Base-by-base conservation (phyloP, 1,284 basidiomycete genomes). In the Earliella scabrosa region DNA sequence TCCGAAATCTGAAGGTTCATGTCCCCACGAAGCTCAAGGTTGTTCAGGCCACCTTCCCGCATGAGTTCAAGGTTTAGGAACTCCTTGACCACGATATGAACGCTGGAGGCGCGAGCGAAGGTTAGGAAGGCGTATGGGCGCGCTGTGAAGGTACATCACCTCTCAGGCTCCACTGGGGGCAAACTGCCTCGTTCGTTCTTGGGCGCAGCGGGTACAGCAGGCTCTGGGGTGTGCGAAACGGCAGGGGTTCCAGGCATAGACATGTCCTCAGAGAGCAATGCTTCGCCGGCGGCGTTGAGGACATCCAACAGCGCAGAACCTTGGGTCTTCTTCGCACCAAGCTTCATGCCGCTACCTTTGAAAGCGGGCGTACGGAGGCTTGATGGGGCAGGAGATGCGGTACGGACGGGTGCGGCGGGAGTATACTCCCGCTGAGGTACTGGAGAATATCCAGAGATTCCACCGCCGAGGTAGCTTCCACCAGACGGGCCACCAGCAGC, bases 271-370 rank as follows among this genome's bases (percentile, higher is more conserved):
- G 85, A 79, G 29, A 82, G 76, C 34, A 87, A 77, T 11, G 83
- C 83, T 63, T 93, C 93, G 2, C 87, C 86, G n/a, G 93, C 94
- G 29, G 29, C 29, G 29, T 31, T 31, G 14, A 98, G 80, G 2
- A 92, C 88, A 68, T 95, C 93, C 43, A 97, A 75, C 20, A 98
- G 75, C 63, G 97, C 95, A 20, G 90, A 87, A 63, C 92, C 89
- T 67, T 89, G 90, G 47, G 88, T 89, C 75, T 95, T 97, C 78
- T 97, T 97, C 66, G 86, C 83, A 34, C 96, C 96, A n/a, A 99
- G 83, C 71, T 98, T 98, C 97, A 99, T 98, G 29, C 97, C 96
- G 31, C 89, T 86, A 50, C 91, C 88, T 80, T 97, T 98, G 87
- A 99, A 98, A 1, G 92, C 86, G 9, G 93, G 89, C 0, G 82